phyloP scores from a whole-genome alignment of 768 basidiomycete genomes.

The Amanita pallidorosea region DNA sequence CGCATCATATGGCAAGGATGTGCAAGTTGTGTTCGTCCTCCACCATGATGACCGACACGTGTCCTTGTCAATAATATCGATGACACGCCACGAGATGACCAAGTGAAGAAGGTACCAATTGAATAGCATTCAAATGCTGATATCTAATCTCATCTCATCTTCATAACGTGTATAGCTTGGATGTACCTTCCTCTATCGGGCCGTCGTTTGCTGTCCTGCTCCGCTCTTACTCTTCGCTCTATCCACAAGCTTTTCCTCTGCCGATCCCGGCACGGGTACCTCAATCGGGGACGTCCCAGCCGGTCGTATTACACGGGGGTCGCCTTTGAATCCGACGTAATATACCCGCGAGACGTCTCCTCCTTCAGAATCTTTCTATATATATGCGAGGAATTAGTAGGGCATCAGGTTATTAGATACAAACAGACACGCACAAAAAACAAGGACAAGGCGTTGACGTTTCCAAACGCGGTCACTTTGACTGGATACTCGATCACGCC shows the following conservation, averaged over 20 bases:
- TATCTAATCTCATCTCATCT: too few species aligned
- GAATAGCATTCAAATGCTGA: too few species aligned
- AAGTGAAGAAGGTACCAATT: too few species aligned
- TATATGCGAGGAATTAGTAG: slow-evolving; percentile 14
- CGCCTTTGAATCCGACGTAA: slow-evolving; percentile 79
- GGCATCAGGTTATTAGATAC: background rate
- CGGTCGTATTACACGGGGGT: slow-evolving; percentile 37
- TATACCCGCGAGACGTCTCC: slow-evolving; percentile 59
- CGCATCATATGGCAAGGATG: too few species aligned
- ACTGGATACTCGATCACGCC: slow-evolving; percentile 69
- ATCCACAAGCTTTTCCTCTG: slow-evolving; percentile 61
- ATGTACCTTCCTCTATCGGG: background rate
- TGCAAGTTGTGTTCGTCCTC: too few species aligned
- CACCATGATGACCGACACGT: too few species aligned
- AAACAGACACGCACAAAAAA: slow-evolving; percentile 56
- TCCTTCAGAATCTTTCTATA: slow-evolving; percentile 56
- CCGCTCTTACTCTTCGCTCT: slow-evolving; percentile 44
- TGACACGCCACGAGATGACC: too few species aligned
- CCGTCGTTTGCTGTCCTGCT: slow-evolving; percentile 38
- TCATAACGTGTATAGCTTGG: background rate
- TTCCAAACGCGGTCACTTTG: slow-evolving; percentile 66
- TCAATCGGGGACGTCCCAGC: slow-evolving; percentile 55
- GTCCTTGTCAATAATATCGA: too few species aligned
- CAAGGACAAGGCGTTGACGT: slow-evolving; percentile 59
- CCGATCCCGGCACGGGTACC: slow-evolving; percentile 72